phyloP scores from a whole-genome alignment of 495 filamentous ascomycete species.

The Pyronema domesticum region DNA sequence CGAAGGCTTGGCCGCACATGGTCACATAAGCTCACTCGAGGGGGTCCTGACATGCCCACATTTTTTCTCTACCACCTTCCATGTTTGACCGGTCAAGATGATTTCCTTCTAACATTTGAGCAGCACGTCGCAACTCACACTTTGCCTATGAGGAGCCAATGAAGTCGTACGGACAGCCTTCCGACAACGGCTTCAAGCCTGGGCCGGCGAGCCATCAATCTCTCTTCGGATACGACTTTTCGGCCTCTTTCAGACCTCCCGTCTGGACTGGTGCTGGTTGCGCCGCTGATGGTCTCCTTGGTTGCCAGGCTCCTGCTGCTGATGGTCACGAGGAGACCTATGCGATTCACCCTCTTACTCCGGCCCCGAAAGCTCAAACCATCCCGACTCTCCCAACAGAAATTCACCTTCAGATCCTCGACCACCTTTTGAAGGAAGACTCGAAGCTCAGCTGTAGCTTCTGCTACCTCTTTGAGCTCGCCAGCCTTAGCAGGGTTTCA shows the following conservation, averaged over 20 bases:
- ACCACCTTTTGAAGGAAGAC: background rate
- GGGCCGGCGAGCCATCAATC: too few species aligned
- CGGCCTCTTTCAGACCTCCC: background rate
- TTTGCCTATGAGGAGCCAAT: too few species aligned
- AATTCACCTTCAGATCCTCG: slow-evolving; percentile 21
- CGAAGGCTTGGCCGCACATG: too few species aligned
- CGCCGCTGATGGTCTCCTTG: slow-evolving; percentile 11
- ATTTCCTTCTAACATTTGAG: too few species aligned
- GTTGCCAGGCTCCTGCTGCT: slow-evolving; percentile 19
- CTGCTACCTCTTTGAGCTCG: slow-evolving; percentile 18
- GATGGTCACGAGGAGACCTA: slow-evolving; percentile 9
- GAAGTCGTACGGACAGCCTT: too few species aligned
- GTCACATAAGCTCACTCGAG: too few species aligned
- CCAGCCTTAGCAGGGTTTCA: slow-evolving; percentile 16
- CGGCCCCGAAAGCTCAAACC: background rate
- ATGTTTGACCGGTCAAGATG: too few species aligned
- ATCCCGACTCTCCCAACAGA: slow-evolving; percentile 16
- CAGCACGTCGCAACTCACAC: too few species aligned
- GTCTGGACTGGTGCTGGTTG: background rate
- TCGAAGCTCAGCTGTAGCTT: slow-evolving; percentile 10
- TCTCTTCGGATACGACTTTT: background rate
- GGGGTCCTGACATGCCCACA: too few species aligned
- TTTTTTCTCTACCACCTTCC: too few species aligned
- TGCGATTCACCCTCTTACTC: background rate
- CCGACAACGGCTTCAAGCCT: too few species aligned